Conservation (phyloP, 352 stramenopile species). For the Globisporangium orthogonon region DNA sequence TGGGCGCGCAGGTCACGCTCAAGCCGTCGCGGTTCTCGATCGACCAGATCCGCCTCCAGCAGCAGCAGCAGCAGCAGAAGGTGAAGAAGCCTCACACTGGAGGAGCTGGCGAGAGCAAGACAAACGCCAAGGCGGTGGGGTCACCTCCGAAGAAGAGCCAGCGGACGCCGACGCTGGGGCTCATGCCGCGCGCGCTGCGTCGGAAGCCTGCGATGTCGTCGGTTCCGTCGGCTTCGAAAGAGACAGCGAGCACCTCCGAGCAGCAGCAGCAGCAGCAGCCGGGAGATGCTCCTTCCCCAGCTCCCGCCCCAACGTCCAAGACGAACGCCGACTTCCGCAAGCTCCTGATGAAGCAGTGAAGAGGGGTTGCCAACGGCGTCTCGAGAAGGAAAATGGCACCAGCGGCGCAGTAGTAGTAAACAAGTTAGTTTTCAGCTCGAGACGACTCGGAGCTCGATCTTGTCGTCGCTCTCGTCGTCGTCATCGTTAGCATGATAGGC, state of each 20-base stretch:
- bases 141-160: constrained; percentile 5
- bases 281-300: background rate
- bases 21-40: constrained; percentile 62
- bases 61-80: constrained; percentile 16
- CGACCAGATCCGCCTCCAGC: constrained; percentile 46
- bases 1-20: constrained; percentile 47
- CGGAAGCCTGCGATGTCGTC: constrained; percentile 17
- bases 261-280: background rate
- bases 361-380: background rate
- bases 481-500: background rate
- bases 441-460: constrained; percentile 6
- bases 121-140: too few relatives aligned
- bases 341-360: constrained; percentile 42
- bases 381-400: too few relatives aligned
- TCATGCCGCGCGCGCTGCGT: constrained; percentile 51
- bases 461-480: background rate
- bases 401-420: background rate
- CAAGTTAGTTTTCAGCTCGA: background rate
- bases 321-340: constrained; percentile 73
- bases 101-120: background rate
- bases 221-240: background rate
- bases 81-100: constrained; percentile 8
- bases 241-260: background rate
- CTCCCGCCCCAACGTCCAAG: constrained; percentile 28
- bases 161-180: constrained; percentile 21